Base-by-base conservation (phyloP, 768 basidiomycete genomes). In the Psilocybe azurescens region DNA sequence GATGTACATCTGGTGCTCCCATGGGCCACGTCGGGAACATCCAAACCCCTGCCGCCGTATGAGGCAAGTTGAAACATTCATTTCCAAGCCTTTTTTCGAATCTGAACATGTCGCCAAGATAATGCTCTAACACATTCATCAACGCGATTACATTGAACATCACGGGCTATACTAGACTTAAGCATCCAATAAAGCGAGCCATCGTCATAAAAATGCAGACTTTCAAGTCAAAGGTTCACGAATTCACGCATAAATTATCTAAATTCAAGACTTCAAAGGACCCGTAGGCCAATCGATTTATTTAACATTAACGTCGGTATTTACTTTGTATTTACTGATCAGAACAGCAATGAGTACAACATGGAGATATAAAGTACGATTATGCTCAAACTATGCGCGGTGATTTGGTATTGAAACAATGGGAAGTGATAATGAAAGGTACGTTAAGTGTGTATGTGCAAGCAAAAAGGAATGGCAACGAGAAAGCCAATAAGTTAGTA, bases 401-500 rank as follows among this genome's bases (percentile, higher is more conserved):
- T 56, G 30, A 56, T 14, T 18, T 46, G 52, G 14, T 32, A 49
- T 50, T 29, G n/a, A 30, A 47, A 44, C 39, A 46, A 46, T 24
- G 55, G 16, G 41, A 44, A 7, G 24, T 36, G 6, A 29, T 3
- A 36, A 50, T 33, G 56, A 10, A 58, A 49, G 24, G 32, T 50
- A 32, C 20, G 28, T 9, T 50, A 1, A 5, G 41, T n/a, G 41
- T n/a, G n/a, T 13, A 44, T 44, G 41, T 44, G 41, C 41, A 44
- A 44, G 28, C 49, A 32, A 39, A n/a, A 53, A 52, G 13, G 49
- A 28, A 24, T 44, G 32, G 29, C 50, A 59, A 44, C 11, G 39
- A 13, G 59, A 54, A 59, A 53, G 46, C 52, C 41, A 62, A 62
- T 62, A 62, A 62, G 39, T 63, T 63, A 58, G 24, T 32, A 48